A percentile compares a stretch with the other conserved stretches of the same genome.
Conservation (phyloP, 2,329 filamentous ascomycete genomes). For the Talaromyces sp. region DNA sequence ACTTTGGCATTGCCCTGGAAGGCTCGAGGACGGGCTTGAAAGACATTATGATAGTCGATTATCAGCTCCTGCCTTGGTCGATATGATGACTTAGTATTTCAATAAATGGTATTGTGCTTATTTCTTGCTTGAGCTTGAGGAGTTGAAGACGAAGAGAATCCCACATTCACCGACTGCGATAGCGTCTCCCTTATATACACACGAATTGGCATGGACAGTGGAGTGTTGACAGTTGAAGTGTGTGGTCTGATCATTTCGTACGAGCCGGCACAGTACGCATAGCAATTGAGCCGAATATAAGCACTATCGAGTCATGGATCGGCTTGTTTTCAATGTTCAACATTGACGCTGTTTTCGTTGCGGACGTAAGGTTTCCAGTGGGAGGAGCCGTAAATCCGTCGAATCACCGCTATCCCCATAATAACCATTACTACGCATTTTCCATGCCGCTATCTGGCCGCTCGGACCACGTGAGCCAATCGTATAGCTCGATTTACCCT, state of each 20-base stretch:
- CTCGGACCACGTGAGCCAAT: too few relatives aligned
- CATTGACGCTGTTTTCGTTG: not conserved
- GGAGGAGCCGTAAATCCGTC: not conserved
- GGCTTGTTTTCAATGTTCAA: not conserved
- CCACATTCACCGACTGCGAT: not conserved
- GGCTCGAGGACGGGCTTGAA: constrained; percentile 6
- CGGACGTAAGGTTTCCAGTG: not conserved
- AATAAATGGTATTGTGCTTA: not conserved
- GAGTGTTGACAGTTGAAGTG: too few relatives aligned
- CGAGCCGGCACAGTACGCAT: not conserved
- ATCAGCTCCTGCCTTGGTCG: not conserved
- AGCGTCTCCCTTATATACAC: not conserved
- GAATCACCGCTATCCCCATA: too few relatives aligned
- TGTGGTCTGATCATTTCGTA: too few relatives aligned
- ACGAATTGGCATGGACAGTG: not conserved
- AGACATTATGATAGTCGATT: not conserved
- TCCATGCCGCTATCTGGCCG: too few relatives aligned
- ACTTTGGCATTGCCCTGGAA: not conserved
- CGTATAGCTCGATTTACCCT: too few relatives aligned
- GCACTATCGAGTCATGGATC: not conserved
- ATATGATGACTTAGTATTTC: not conserved
- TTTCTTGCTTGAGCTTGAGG: not conserved
- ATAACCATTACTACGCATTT: not conserved
- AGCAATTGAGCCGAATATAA: not conserved
- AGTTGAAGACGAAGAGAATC: not conserved